Conservation (phyloP, 2,329 filamentous ascomycete species). For the Pseudophaeomoniella oleicola region DNA sequence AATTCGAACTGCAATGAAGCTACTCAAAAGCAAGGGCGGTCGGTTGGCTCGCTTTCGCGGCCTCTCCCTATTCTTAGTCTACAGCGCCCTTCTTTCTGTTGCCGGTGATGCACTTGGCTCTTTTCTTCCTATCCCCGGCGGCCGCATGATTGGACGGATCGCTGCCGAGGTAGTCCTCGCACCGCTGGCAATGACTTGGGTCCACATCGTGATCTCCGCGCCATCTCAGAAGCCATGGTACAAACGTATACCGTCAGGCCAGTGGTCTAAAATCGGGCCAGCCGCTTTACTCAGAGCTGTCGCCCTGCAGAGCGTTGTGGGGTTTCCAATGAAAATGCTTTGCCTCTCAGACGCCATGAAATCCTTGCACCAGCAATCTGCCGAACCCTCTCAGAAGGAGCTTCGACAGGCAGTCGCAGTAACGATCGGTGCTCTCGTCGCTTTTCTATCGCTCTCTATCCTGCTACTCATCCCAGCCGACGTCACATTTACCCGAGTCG, state of each 20-base stretch:
- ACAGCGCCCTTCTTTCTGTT: slow-evolving; percentile 29
- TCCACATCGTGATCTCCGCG: slow-evolving; percentile 68
- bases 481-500: slow-evolving; percentile 66
- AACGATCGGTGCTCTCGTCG: slow-evolving; percentile 29
- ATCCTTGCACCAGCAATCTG: slow-evolving; percentile 14
- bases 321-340: slow-evolving; percentile 26
- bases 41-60: slow-evolving; percentile 57
- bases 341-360: slow-evolving; percentile 31
- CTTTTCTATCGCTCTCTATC: slow-evolving; percentile 35
- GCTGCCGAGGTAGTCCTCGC: slow-evolving; percentile 47
- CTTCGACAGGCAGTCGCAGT: slow-evolving; percentile 21
- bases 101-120: slow-evolving; percentile 29
- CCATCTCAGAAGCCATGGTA: slow-evolving; percentile 50
- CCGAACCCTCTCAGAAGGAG: slow-evolving; percentile 17
- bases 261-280: slow-evolving; percentile 57
- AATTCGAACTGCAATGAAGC: slow-evolving; percentile 42
- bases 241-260: slow-evolving; percentile 52
- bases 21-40: slow-evolving; percentile 51
- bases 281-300: slow-evolving; percentile 49
- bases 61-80: slow-evolving; percentile 34
- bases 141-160: slow-evolving; percentile 38
- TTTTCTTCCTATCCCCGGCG: slow-evolving; percentile 26
- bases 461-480: slow-evolving; percentile 60
- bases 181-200: slow-evolving; percentile 63
- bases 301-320: slow-evolving; percentile 32